Base-by-base conservation (phyloP, 345 rosid species). In the Citrus trifoliata region DNA sequence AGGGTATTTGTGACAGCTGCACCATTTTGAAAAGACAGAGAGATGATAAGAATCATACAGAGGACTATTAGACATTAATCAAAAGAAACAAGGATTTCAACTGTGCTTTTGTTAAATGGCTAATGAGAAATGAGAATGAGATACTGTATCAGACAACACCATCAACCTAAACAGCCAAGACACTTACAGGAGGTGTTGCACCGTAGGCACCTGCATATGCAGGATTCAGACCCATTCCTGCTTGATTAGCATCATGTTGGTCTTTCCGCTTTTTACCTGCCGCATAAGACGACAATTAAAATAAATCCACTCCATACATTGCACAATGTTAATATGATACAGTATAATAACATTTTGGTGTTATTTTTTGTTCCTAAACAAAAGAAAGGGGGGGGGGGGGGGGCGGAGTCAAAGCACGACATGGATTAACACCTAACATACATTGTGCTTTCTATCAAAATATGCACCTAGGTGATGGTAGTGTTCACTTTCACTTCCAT, bases 1-100 rank as follows among this genome's bases (percentile, higher is more conserved):
- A 96, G 13, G 98, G 95, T 80, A 93, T 84, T 75, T 92, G 99
- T 22, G 95, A 96, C 76, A 91, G 89, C 99, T 94, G 93, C 78
- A 76, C 64, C 78, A 85, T 16, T 59, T 74, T 61, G 19, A 40
- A 78, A 40, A 61, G 25, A 66, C 13, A 35, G 58, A 56, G 13
- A 32, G 42, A 32, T 37, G 22, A 40, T 51, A 63, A 61, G 71
- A 66, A 30, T 16, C 21, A 25, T 33, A 25, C 2, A 22, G 35
- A 70, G 66, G 13, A 59, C 18, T 33, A 19, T 37, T 9, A 53
- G 13, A 67, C 21, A 61, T 22, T 18, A 67, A 37, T 56, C 8
- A 24, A 61, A 51, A 22, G 2, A 27, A 30, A 21, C 30, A 22
- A 37, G 14, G 37, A 12, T 42, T 68, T 14, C 68, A 76, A 56